Evolutionary conservation across 176 grass and related monocot genomes (phyloP).

Genomic region (Pharus latifolius): DNA sequence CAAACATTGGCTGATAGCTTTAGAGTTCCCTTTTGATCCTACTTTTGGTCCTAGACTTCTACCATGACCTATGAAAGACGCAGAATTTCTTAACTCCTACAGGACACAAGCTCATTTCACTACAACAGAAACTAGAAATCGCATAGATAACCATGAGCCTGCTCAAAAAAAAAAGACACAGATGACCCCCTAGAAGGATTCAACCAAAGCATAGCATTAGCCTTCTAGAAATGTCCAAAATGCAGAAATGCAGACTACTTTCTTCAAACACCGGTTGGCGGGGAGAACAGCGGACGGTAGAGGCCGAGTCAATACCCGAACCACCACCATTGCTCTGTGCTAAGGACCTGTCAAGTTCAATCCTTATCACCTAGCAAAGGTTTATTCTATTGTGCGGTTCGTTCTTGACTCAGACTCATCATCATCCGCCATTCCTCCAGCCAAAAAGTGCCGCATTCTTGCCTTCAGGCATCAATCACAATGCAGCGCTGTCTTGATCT

Average conservation of each 20-base stretch:
- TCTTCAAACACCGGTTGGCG: neutral
- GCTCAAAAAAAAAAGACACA: slow-evolving; percentile 2
- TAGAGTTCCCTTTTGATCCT: neutral
- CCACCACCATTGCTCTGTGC: slow-evolving; percentile 92
- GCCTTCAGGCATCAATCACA: slow-evolving; percentile 28
- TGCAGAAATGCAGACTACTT: slow-evolving; percentile 25
- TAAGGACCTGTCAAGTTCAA: slow-evolving; percentile 17
- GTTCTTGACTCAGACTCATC: slow-evolving; percentile 88
- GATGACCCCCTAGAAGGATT: slow-evolving; percentile 10
- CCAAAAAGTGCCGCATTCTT: neutral
- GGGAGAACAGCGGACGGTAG: neutral
- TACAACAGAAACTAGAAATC: slow-evolving; percentile 4
- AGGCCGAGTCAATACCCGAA: slow-evolving; percentile 97
- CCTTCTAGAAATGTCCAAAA: slow-evolving; percentile 12
- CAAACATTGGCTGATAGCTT: slow-evolving; percentile 14
- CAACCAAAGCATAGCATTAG: neutral
- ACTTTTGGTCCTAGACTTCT: slow-evolving; percentile 10
- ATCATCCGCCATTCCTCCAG: neutral
- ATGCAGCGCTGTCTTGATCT: slow-evolving; percentile 76
- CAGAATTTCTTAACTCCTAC: neutral
- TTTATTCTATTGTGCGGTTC: slow-evolving; percentile 58
- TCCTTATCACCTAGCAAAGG: slow-evolving; percentile 97
- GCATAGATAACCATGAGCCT: neutral
- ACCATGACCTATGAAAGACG: slow-evolving; percentile 14
- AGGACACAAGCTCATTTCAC: neutral